A percentile compares a stretch with the other conserved stretches of the same genome.
phyloP scores from a whole-genome alignment of 257 asterid genomes.

The Solanum bulbocastanum region DNA sequence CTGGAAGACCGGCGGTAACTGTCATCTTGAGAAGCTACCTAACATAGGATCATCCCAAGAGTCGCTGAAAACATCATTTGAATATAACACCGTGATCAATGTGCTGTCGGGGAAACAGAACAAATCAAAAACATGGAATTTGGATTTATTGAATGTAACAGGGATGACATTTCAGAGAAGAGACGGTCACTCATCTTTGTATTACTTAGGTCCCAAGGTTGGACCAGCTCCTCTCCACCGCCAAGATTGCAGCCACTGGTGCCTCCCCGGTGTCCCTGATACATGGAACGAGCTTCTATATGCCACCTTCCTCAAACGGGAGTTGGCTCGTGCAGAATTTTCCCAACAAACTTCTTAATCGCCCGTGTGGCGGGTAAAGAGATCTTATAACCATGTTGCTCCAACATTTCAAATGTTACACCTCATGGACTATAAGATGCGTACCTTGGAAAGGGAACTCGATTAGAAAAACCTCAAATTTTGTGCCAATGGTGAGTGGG shows the following conservation, averaged over 20 bases:
- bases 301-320: neutral
- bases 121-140: neutral
- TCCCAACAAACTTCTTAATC: neutral
- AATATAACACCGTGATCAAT: neutral
- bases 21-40: conserved; percentile 10
- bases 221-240: conserved; percentile 3
- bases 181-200: conserved; percentile 1
- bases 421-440: neutral
- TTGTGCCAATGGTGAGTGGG: neutral
- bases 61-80: neutral
- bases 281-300: conserved; percentile 6
- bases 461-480: neutral
- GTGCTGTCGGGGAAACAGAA: neutral
- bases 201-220: neutral
- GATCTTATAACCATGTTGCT: neutral
- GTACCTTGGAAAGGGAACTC: neutral
- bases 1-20: conserved; percentile 11
- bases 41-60: neutral
- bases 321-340: neutral
- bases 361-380: neutral
- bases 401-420: neutral
- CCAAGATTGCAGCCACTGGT: conserved; percentile 15
- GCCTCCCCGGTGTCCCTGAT: conserved; percentile 12
- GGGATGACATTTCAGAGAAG: neutral
- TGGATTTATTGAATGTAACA: conserved; percentile 1